Base-by-base conservation (phyloP, 306 rosid species). In the Cyclanthera cordifolia region DNA sequence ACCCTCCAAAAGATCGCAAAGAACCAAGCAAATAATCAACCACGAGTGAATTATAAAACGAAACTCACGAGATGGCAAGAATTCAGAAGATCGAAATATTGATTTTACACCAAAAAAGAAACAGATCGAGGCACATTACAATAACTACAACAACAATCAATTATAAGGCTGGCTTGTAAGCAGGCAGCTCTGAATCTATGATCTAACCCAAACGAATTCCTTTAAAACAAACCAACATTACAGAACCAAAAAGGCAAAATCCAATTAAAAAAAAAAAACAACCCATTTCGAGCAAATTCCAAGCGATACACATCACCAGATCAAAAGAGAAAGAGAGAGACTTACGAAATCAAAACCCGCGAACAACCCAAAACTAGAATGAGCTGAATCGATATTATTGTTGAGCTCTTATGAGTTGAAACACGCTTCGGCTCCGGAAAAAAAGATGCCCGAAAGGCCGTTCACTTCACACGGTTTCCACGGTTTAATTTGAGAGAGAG, bases 381-480 rank as follows among this genome's bases (percentile, higher is more conserved):
- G 10, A 66, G 41, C 24, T 45, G 55, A 46, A 47, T 25, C 21
- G 53, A 45, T 6, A 14, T 21, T 43, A 5, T 21, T 21, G 20
- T 8, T n/a, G n/a, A 4, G 50, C 68, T 19, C 39, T 23, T n/a
- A n/a, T n/a, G n/a, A 27, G 70, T 64, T 43, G 23, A 34, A 17
- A 43, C 53, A 23, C 70, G 53, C 24, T 54, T 66, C 71, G 55
- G 54, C 54, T 66, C 39, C 71, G 23, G 70, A 14, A 16, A 46
- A 39, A 39, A 66, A 14, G 24, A 24, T 46, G 71, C 55, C 25
- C 24, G 24, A 49, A 49, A 47, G 34, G 53, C 34, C 34, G 17
- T 43, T 51, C 68, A 61, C 68, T 39, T 49, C 69, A 64, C 69
- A 51, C 69, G 52, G 52, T 43, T 32, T 64, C 52, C 52, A 64